Conservation (phyloP, 2,329 filamentous ascomycete species). For the Didymella exigua region DNA sequence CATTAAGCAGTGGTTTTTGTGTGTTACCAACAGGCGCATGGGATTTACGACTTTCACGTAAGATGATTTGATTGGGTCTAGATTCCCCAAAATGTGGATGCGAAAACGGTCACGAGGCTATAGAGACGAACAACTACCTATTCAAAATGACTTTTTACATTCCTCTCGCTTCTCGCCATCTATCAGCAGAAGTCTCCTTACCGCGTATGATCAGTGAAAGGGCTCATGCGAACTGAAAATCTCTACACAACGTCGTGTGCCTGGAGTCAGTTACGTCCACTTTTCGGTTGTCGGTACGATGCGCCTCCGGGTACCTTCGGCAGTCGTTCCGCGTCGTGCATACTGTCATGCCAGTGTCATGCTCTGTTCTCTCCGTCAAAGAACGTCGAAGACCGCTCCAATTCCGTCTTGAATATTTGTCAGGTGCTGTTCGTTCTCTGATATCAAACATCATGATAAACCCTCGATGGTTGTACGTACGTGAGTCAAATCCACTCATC, state of each 20-base stretch:
- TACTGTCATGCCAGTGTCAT: background rate
- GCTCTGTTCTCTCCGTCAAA: background rate
- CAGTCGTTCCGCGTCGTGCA: background rate
- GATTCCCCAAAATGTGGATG: slow-evolving; percentile 12
- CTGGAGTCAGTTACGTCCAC: background rate
- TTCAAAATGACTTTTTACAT: slow-evolving; percentile 11
- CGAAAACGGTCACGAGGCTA: slow-evolving; percentile 7
- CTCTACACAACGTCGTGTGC: background rate
- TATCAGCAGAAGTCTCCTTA: background rate
- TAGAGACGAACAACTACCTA: slow-evolving; percentile 8
- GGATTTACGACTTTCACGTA: slow-evolving; percentile 17
- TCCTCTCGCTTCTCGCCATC: background rate
- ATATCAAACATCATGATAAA: background rate
- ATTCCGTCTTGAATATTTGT: background rate
- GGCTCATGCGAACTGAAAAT: background rate
- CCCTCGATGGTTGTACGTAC: background rate
- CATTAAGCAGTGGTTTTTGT: slow-evolving; percentile 63
- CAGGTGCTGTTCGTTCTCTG: background rate
- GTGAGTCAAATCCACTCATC: slow-evolving; percentile 15
- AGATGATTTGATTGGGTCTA: slow-evolving; percentile 11
- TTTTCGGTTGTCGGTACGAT: background rate
- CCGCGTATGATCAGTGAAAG: background rate
- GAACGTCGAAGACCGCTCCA: background rate
- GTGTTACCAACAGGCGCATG: slow-evolving; percentile 14
- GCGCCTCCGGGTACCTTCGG: slow-evolving; percentile 6